phyloP scores from a whole-genome alignment of 805 yeast species.

The Nakazawaea molendinolei region DNA sequence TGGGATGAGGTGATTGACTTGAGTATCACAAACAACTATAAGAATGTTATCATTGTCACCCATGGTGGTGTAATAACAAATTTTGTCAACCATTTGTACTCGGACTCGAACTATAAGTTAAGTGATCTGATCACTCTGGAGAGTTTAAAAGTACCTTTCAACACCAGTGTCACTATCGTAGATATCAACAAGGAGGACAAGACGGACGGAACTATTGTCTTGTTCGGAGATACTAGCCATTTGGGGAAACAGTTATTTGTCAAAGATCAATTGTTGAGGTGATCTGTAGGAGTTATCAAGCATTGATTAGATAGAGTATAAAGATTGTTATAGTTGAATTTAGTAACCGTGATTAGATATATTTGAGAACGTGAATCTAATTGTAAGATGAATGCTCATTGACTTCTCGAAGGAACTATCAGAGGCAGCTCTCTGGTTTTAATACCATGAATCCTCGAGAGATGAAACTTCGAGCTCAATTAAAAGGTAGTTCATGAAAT shows the following conservation, averaged over 20 bases:
- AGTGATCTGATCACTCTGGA: slow-evolving; percentile 30
- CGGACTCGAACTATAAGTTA: slow-evolving; percentile 30
- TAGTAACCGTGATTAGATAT: too few species aligned
- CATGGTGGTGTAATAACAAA: slow-evolving; percentile 81
- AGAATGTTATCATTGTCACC: slow-evolving; percentile 56
- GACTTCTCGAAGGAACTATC: too few species aligned
- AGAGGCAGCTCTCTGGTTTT: too few species aligned
- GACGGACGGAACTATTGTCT: slow-evolving; percentile 36
- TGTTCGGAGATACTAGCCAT: slow-evolving; percentile 65
- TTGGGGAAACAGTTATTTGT: slow-evolving; percentile 50
- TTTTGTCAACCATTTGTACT: slow-evolving; percentile 43
- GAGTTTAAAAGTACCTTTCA: slow-evolving; percentile 55
- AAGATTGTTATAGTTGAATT: too few species aligned
- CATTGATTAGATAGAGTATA: too few species aligned
- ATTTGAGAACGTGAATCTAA: too few species aligned
- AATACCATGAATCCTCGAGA: too few species aligned
- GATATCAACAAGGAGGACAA: slow-evolving; percentile 40
- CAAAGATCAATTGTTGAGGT: slow-evolving; percentile 41
- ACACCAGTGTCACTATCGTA: slow-evolving; percentile 66
- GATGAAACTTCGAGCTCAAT: too few species aligned
- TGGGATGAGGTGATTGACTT: slow-evolving; percentile 37
- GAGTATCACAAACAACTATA: slow-evolving; percentile 25
- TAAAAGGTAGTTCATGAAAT: too few species aligned
- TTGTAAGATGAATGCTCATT: too few species aligned
- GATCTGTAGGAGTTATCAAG: too few species aligned